Conservation (phyloP, 768 basidiomycete genomes). For the Chalciporus chontae region DNA sequence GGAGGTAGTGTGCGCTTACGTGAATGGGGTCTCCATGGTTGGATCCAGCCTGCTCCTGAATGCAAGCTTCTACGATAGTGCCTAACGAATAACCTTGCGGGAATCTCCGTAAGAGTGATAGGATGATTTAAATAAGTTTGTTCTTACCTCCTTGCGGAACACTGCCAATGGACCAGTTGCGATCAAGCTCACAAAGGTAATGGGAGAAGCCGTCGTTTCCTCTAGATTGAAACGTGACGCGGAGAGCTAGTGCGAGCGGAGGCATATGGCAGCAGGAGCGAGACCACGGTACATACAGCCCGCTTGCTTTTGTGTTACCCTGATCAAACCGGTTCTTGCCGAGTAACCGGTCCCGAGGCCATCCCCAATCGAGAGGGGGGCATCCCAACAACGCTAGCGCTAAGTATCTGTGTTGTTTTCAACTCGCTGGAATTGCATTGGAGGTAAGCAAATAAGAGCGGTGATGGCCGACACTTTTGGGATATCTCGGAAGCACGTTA, state of each 20-base stretch:
- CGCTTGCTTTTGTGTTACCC: no score
- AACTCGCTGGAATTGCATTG: no score
- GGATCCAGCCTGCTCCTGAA: constrained; percentile 46
- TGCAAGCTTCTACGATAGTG: constrained; percentile 50
- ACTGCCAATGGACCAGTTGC: constrained; percentile 46
- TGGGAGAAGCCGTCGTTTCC: constrained; percentile 18
- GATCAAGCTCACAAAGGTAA: constrained; percentile 37
- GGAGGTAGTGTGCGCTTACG: constrained; percentile 57
- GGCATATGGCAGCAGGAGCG: constrained; percentile 8
- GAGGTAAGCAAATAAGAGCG: not conserved
- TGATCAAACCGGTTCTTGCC: not conserved
- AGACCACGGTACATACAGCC: no score
- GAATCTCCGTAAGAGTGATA: not conserved
- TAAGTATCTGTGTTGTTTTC: no score
- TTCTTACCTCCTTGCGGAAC: constrained; percentile 51
- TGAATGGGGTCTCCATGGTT: constrained; percentile 55
- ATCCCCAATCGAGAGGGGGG: no score
- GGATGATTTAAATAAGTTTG: no score
- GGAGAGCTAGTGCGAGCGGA: constrained; percentile 22
- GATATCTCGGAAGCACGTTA: no score
- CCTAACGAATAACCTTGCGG: constrained; percentile 57
- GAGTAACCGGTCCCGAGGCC: no score
- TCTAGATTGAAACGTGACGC: constrained; percentile 15
- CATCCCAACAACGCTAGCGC: no score
- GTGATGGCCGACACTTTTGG: not conserved